These are phyloP conservation scores for Vigna hirtella DNA, from an alignment of 306 rosid genomes.

Conservation along the genomic window DNA sequence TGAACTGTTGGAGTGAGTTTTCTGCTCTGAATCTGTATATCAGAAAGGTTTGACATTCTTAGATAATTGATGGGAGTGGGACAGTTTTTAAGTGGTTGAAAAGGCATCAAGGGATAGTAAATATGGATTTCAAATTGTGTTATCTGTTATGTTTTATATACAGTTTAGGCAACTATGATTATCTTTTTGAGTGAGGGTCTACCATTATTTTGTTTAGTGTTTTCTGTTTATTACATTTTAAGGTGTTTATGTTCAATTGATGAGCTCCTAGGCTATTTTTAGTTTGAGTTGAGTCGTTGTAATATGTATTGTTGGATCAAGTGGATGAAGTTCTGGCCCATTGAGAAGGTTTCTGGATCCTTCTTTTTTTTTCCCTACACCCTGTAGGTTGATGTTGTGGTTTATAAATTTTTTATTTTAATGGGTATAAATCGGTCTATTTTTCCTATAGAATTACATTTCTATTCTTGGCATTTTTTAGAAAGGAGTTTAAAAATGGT, in stretches of 20 bases:
- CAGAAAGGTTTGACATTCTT: not conserved
- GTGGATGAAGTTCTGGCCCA: not conserved
- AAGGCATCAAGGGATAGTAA: conserved; percentile 16
- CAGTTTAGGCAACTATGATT: conserved; percentile 1
- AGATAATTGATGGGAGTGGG: conserved; percentile 15
- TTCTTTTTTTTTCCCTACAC: conserved; percentile 1
- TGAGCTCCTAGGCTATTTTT: conserved; percentile 6
- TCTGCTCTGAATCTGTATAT: conserved; percentile 5
- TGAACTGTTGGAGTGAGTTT: conserved; percentile 28
- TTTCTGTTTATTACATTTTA: conserved; percentile 11
- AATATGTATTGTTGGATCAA: conserved; percentile 18
- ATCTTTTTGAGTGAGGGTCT: conserved; percentile 24
- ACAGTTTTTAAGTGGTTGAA: conserved; percentile 27
- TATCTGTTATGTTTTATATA: not conserved
- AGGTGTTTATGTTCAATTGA: conserved; percentile 9
- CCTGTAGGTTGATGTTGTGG: not conserved
- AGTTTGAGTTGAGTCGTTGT: conserved; percentile 19
- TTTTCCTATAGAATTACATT: not conserved
- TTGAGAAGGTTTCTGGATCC: conserved; percentile 32
- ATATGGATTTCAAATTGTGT: conserved; percentile 33
- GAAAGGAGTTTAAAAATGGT: conserved; percentile 19
- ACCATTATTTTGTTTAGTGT: conserved; percentile 15
- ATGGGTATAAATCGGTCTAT: not conserved
- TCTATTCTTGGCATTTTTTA: conserved; percentile 3
- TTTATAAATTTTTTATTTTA: not conserved